A percentile compares a stretch with the other conserved stretches of the same genome.
These are phyloP conservation scores for Rasamsonia emersonii DNA, from an alignment of 2,329 filamentous ascomycete species.

Conservation along the genomic window DNA sequence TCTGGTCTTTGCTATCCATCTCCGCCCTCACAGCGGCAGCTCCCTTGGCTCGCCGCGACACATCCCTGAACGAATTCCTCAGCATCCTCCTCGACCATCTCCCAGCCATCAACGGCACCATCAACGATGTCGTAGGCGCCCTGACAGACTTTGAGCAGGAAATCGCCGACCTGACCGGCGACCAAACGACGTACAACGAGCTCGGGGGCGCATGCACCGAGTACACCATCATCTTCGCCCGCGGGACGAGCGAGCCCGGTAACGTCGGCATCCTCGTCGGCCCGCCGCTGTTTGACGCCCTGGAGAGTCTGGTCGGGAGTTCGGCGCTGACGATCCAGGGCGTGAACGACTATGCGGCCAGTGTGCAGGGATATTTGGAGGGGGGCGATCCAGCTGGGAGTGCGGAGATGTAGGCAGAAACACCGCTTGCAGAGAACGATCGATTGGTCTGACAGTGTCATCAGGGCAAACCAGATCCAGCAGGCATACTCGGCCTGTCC, in stretches of 20 bases:
- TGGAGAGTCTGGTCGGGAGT: conserved; percentile 9
- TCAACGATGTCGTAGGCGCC: conserved; percentile 5
- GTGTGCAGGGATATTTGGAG: conserved; percentile 12
- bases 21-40: no score
- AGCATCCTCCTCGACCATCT: conserved; percentile 7
- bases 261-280: conserved; percentile 12
- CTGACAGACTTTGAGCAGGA: conserved; percentile 7
- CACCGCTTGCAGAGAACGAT: no score
- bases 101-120: conserved; percentile 6
- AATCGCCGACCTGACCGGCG: conserved; percentile 7
- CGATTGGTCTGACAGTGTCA: no score
- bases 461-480: conserved; percentile 11
- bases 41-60: neutral
- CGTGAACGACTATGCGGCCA: conserved; percentile 13
- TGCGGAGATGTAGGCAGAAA: conserved; percentile 8
- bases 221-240: conserved; percentile 13
- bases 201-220: conserved; percentile 7
- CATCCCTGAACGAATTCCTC: conserved; percentile 9
- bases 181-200: conserved; percentile 12
- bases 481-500: conserved; percentile 11
- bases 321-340: conserved; percentile 11
- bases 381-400: conserved; percentile 12
- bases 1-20: no score
- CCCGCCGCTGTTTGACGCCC: conserved; percentile 13
- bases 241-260: conserved; percentile 13